Evolutionary conservation across 352 stramenopile species (phyloP).

Genomic region (Pythium myriotylum): DNA sequence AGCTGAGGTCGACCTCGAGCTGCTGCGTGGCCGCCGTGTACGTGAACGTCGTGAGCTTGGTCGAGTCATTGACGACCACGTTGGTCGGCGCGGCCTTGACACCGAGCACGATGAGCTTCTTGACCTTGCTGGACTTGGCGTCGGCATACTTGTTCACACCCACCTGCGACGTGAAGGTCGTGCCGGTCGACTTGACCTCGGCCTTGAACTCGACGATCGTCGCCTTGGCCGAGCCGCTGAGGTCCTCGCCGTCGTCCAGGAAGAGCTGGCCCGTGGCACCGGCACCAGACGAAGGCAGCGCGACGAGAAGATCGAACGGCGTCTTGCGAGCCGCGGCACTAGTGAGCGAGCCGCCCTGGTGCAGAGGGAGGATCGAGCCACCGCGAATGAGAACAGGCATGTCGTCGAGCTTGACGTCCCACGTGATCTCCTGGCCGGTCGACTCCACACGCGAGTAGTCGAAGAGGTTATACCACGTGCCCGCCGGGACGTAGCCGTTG

Average conservation of each 20-base stretch:
- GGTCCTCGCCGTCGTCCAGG: constrained; percentile 53
- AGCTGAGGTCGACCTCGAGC: constrained; percentile 33
- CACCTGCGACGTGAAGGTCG: constrained; percentile 22
- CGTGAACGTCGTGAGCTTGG: constrained; percentile 17
- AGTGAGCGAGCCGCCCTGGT: constrained; percentile 47
- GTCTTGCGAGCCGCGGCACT: constrained; percentile 43
- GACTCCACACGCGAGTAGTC: constrained; percentile 40
- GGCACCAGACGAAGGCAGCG: constrained; percentile 24
- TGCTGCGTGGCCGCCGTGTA: constrained; percentile 22
- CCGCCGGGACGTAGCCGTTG: constrained; percentile 45
- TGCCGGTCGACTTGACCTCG: not conserved
- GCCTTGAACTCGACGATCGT: constrained; percentile 42
- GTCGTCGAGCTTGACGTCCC: constrained; percentile 48
- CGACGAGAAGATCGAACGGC: constrained; percentile 57
- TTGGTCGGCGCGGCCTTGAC: constrained; percentile 7
- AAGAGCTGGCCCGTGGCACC: constrained; percentile 48
- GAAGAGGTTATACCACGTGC: constrained; percentile 66
- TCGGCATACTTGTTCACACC: constrained; percentile 25
- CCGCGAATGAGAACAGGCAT: constrained; percentile 63
- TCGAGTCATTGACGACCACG: constrained; percentile 10
- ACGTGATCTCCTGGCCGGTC: constrained; percentile 31
- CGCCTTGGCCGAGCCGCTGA: constrained; percentile 29
- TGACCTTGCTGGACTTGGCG: constrained; percentile 27
- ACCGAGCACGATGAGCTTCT: constrained; percentile 32
- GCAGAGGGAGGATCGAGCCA: constrained; percentile 49